Base-by-base conservation (phyloP, 257 asterid species). In the Solanum paucissectum region DNA sequence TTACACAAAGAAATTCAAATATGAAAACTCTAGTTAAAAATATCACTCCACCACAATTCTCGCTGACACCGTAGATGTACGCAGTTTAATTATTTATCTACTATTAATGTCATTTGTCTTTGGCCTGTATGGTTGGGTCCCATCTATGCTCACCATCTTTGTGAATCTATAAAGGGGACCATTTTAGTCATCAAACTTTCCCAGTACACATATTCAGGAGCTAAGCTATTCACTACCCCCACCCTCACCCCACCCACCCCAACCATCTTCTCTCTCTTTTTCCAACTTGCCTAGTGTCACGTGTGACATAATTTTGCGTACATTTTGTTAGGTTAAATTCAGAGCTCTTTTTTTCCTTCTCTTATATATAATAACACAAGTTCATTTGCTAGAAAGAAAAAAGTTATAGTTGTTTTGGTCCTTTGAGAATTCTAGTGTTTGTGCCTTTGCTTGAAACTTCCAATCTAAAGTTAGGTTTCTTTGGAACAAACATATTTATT, bases 361-460 rank as follows among this genome's bases (percentile, higher is more conserved):
- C 38, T 79, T 49, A 49, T 82, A 49, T 82, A 81, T 81, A 42
- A 42, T 12, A 42, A 58, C 21, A 76, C 23, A 29, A 5, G 20
- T 10, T 49, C 69, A 49, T 82, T 27, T 32, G 32, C 20, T 5
- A 32, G 12, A 82, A 49, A 49, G 40, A 33, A 40, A 42, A 81
- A 82, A 82, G 86, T 36, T 49, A 49, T 29, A 12, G 79, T 85
- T 87, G 89, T 87, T 89, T 73, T 88, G 87, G 79, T 46, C 84
- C 86, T 88, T 83, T 23, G 79, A 64, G 85, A 37, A 76, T 33
- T 71, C 66, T 84, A 40, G 77, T 34, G 83, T 77, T 88, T 90
- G 88, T 86, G 62, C 88, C 83, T 75, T 82, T 89, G 89, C 91
- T 87, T 75, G 89, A 46, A 87, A 89, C 88, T 86, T 84, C 89